phyloP scores from a whole-genome alignment of 2,329 filamentous ascomycete genomes.

The Beauveria sp. region DNA sequence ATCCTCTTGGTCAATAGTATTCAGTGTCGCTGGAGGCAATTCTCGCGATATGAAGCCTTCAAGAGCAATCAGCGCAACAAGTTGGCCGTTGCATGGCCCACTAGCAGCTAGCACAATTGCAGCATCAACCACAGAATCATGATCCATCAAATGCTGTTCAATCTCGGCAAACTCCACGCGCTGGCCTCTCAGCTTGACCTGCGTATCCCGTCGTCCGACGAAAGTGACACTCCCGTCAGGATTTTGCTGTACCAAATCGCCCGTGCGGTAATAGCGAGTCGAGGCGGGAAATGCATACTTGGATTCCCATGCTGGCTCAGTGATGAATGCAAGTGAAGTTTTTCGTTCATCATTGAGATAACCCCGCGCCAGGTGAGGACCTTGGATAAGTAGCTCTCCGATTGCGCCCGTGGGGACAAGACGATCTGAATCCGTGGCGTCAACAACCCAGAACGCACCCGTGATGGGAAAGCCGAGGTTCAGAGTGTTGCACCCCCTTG shows the following conservation, averaged over 20 bases:
- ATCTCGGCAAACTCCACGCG: conserved; percentile 18
- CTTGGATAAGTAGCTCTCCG: conserved; percentile 27
- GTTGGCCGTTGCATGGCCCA: neutral
- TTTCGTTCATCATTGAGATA: conserved; percentile 32
- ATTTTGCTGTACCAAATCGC: conserved; percentile 14
- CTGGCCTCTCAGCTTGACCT: conserved; percentile 20
- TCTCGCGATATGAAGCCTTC: neutral
- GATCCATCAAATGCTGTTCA: conserved; percentile 12
- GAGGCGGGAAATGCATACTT: neutral
- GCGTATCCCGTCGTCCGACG: conserved; percentile 16
- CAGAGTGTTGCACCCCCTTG: neutral
- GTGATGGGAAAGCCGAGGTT: neutral
- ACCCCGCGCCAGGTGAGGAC: conserved; percentile 37
- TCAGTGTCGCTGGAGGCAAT: neutral
- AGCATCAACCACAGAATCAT: neutral
- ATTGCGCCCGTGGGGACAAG: conserved; percentile 17
- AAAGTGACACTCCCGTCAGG: conserved; percentile 13
- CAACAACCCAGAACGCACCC: conserved; percentile 14
- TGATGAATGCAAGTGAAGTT: conserved; percentile 22
- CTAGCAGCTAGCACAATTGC: conserved; percentile 3
- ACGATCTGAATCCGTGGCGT: conserved; percentile 11
- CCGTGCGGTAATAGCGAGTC: conserved; percentile 14
- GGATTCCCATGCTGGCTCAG: neutral
- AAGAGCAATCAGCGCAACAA: conserved; percentile 1
- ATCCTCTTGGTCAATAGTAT: neutral